These are phyloP conservation scores for Coemansia sp. DNA, from an alignment of 192 early-diverging fungal species.

Conservation along the genomic window DNA sequence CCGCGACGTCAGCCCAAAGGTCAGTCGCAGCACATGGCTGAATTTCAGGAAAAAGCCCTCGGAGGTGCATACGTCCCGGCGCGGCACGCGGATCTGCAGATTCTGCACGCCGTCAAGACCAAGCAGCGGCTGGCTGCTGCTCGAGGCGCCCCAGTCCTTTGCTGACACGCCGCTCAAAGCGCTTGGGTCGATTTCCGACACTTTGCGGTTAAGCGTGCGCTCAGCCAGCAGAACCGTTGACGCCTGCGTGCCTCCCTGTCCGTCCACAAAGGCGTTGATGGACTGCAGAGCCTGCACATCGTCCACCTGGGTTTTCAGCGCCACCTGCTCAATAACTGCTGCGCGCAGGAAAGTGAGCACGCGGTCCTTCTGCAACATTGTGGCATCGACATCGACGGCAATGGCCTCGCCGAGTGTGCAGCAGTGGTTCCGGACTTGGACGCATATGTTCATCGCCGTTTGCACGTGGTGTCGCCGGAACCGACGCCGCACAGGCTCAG, in stretches of 20 bases:
- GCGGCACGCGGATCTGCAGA: constrained; percentile 51
- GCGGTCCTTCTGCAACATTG: constrained; percentile 51
- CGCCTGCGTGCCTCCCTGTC: constrained; percentile 10
- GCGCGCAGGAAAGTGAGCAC: constrained; percentile 51
- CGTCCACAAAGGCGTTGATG: constrained; percentile 26
- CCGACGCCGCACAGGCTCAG: constrained; percentile 28
- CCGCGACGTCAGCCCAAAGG: constrained; percentile 45
- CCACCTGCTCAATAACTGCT: constrained; percentile 46
- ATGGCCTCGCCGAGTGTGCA: constrained; percentile 52
- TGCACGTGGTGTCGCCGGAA: constrained; percentile 40
- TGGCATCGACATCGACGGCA: constrained; percentile 43
- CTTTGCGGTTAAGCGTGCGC: constrained; percentile 53
- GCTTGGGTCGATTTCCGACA: constrained; percentile 38
- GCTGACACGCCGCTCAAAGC: constrained; percentile 8
- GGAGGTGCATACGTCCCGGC: constrained; percentile 46
- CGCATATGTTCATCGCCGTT: constrained; percentile 51
- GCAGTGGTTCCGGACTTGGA: constrained; percentile 53
- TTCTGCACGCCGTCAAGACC: constrained; percentile 35
- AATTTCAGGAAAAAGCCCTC: constrained; percentile 43
- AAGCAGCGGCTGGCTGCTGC: constrained; percentile 13
- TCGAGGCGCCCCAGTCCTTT: constrained; percentile 28
- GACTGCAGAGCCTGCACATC: constrained; percentile 28
- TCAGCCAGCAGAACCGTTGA: constrained; percentile 45
- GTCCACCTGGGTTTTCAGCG: constrained; percentile 38
- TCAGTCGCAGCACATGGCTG: constrained; percentile 45